Evolutionary conservation across 164 flowering plant genomes (phyloP).

Genomic region (Vitis rotundifolia): DNA sequence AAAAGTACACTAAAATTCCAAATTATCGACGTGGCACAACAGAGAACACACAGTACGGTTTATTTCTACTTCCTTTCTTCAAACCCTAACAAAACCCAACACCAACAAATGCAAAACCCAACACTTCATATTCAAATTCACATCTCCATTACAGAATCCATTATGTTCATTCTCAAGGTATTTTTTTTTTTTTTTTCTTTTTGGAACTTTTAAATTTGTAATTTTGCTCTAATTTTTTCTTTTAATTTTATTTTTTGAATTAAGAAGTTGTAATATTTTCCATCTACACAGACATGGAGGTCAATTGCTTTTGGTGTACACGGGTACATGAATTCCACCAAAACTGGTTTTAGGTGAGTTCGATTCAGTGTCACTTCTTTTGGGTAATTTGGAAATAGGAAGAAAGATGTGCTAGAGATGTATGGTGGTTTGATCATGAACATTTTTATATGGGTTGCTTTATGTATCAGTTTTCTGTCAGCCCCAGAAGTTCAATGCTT

Average conservation of each 20-base stretch:
- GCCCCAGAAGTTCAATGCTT: too few species aligned
- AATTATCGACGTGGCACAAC: too few species aligned
- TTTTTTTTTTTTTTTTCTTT: neutral
- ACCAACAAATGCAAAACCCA: too few species aligned
- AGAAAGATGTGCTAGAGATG: too few species aligned
- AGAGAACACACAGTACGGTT: too few species aligned
- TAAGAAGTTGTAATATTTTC: too few species aligned
- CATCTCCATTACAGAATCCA: conserved; percentile 20
- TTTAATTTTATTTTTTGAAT: neutral
- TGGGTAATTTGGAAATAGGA: neutral
- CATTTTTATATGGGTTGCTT: too few species aligned
- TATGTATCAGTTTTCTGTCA: too few species aligned
- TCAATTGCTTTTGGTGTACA: conserved; percentile 68
- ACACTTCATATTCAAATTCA: conserved; percentile 13
- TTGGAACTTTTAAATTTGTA: neutral
- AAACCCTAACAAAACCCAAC: neutral
- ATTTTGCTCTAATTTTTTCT: neutral
- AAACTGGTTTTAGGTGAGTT: conserved; percentile 73
- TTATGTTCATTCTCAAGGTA: conserved; percentile 77
- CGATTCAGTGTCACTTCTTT: neutral
- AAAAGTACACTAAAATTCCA: too few species aligned
- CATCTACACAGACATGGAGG: conserved; percentile 71
- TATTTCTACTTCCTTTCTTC: neutral
- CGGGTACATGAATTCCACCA: conserved; percentile 88
- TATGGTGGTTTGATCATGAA: too few species aligned